Evolutionary conservation across 768 basidiomycete genomes (phyloP).

Genomic region (Boletellus sp.): DNA sequence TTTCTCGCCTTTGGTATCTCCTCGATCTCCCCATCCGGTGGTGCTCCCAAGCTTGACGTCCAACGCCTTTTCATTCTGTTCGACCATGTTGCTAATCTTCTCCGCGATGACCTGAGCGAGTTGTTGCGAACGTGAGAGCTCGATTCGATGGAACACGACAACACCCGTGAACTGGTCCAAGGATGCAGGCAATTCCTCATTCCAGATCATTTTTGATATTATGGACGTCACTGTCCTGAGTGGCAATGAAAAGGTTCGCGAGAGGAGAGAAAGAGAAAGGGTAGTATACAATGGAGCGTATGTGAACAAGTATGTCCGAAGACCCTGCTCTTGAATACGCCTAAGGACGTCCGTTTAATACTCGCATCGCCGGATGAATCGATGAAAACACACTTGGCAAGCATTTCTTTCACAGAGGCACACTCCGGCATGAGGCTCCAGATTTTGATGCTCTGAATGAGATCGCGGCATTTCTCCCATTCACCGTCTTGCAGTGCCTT

Average conservation of each 20-base stretch:
- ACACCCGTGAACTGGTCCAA: constrained; percentile 89
- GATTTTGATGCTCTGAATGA: constrained; percentile 95
- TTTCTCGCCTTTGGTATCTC: constrained; percentile 62
- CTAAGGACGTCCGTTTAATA: constrained; percentile 38
- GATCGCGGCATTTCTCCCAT: constrained; percentile 93
- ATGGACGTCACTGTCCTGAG: constrained; percentile 72
- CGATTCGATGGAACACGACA: constrained; percentile 90
- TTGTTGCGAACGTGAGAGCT: constrained; percentile 83
- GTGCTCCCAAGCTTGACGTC: constrained; percentile 77
- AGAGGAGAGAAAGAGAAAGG: constrained; percentile 82
- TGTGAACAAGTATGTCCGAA: constrained; percentile 97
- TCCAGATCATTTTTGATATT: constrained; percentile 99
- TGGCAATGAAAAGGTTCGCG: constrained; percentile 83
- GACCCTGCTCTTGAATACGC: constrained; percentile 96
- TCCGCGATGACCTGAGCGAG: constrained; percentile 88
- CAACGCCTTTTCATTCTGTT: constrained; percentile 87
- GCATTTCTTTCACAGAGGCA: constrained; percentile 86
- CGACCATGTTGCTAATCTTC: constrained; percentile 79
- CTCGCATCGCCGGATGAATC: background rate
- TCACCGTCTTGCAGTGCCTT: constrained; percentile 95
- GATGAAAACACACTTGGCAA: constrained; percentile 65
- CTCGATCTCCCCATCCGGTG: constrained; percentile 52
- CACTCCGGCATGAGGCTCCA: constrained; percentile 96
- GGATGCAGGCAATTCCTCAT: constrained; percentile 88
- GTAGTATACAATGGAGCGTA: constrained; percentile 89